A percentile compares a stretch with the other conserved stretches of the same genome.
Conservation (phyloP, 1,139 yeast species). For the Insectozyma bohioensis region DNA sequence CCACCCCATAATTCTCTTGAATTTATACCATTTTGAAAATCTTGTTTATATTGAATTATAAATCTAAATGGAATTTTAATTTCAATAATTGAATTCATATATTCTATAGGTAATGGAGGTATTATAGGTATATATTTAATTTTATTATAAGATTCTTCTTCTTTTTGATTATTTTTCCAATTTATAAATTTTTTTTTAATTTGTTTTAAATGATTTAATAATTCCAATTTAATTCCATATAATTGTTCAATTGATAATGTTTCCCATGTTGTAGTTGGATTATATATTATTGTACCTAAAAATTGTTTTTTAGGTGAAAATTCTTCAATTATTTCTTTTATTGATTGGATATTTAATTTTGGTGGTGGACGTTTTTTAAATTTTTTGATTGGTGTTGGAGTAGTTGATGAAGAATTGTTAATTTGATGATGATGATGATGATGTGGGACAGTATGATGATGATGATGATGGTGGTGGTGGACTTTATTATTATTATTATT, state of each 20-base stretch:
- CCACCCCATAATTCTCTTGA: constrained; percentile 90
- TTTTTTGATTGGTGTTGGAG: constrained; percentile 1
- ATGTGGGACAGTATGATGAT: constrained; percentile 4
- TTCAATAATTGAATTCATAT: constrained; percentile 62
- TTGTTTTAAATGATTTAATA: constrained; percentile 30
- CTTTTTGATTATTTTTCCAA: constrained; percentile 13
- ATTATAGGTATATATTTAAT: constrained; percentile 38
- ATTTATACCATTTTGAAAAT: constrained; percentile 41
- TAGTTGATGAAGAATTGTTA: background rate
- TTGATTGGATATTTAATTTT: constrained; percentile 43
- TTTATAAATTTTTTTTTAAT: constrained; percentile 21
- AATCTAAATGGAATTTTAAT: constrained; percentile 58
- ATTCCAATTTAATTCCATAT: constrained; percentile 37
- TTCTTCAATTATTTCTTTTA: constrained; percentile 42
- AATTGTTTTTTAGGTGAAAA: constrained; percentile 49
- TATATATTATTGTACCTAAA: constrained; percentile 63
- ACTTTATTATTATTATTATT: background rate
- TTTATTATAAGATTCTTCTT: background rate
- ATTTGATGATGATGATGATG: constrained; percentile 8
- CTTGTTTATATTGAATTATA: constrained; percentile 29
- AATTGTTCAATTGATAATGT: constrained; percentile 38
- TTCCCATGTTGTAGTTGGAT: constrained; percentile 52
- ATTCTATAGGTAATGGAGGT: constrained; percentile 50
- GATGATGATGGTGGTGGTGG: constrained; percentile 4
- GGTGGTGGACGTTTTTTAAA: constrained; percentile 14